Base-by-base conservation (phyloP, 495 filamentous ascomycete genomes). In the Umbilicaria muhlenbergii region DNA sequence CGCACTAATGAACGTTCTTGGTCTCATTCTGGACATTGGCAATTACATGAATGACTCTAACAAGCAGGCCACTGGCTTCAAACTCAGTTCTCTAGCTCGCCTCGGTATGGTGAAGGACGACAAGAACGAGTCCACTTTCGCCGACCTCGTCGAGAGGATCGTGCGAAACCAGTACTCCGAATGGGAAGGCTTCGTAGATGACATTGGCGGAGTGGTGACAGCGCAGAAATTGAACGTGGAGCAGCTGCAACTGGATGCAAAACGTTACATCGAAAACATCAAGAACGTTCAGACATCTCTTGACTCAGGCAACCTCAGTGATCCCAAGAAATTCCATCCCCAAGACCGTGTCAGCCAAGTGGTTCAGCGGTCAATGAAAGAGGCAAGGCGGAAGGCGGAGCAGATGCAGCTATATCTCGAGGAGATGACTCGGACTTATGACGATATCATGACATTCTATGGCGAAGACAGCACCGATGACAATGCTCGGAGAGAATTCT, bases 31-130 rank as follows among this genome's bases (percentile, higher is more conserved):
- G 51, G 86, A 94, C 62, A 93, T 98, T 55, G 91, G 91, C 56
- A 98, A 98, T 57, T 98, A 91, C 70, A 98, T 98, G 91, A 98
- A 98, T 65, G 91, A 96, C 53, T 78, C 87, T 38, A 95, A 94
- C 61, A 98, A 98, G 63, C 92, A 96, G 61, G 91, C 92, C 2
- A 83, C 80, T 48, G 91, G 91, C 38, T 98, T 98, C 79, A 98
- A 98, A 63, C 74, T 98, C 18, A 86, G 86, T 51, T 93, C 91
- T 1, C 78, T 98, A n/a, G 83, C 84, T 33, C 77, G 91, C 18
- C 68, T 98, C 31, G 91, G 82, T 21, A 98, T 96, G 85, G 84
- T 96, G 44, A 98, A 98, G 62, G 91, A 98, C 52, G 86, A 93
- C 65, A 94, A 95, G 74, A 98, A 98, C 55, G 81, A 96, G 58